A percentile compares a stretch with the other conserved stretches of the same genome.
These are phyloP conservation scores for Vitis hybrid DNA, from an alignment of 177 flowering plant species.

Conservation along the genomic window DNA sequence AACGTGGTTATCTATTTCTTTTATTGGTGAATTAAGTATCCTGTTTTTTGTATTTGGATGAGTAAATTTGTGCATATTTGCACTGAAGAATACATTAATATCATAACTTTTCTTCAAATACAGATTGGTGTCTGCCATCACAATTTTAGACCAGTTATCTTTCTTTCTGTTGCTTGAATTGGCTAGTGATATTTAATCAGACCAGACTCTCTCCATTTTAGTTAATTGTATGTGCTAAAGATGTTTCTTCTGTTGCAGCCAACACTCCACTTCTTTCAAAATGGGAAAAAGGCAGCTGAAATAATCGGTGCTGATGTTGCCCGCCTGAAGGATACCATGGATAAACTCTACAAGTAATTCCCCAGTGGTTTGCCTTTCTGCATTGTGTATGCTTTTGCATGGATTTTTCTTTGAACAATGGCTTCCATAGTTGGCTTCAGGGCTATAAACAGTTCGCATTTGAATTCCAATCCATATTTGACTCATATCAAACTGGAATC, in stretches of 20 bases:
- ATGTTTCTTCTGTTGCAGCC: constrained; percentile 46
- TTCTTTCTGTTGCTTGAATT: too few relatives aligned
- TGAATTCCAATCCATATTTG: not conserved
- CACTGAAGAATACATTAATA: too few relatives aligned
- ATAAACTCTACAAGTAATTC: constrained; percentile 47
- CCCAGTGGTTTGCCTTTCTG: not conserved
- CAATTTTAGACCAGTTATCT: too few relatives aligned
- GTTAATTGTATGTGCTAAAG: not conserved
- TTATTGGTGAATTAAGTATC: too few relatives aligned
- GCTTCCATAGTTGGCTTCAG: not conserved
- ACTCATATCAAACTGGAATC: not conserved
- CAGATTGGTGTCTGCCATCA: too few relatives aligned
- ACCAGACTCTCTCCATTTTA: not conserved
- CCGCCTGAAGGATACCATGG: constrained; percentile 46
- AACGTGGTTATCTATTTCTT: not conserved
- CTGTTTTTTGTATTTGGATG: too few relatives aligned
- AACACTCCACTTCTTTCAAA: constrained; percentile 54
- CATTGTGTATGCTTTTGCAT: not conserved
- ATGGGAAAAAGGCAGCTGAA: constrained; percentile 50
- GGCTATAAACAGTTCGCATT: not conserved
- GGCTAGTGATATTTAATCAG: not conserved
- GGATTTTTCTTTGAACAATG: not conserved
- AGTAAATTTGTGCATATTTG: too few relatives aligned
- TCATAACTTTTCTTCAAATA: too few relatives aligned
- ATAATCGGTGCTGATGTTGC: constrained; percentile 59